phyloP scores from a whole-genome alignment of 306 rosid genomes.

The Vigna reflexopilosa region DNA sequence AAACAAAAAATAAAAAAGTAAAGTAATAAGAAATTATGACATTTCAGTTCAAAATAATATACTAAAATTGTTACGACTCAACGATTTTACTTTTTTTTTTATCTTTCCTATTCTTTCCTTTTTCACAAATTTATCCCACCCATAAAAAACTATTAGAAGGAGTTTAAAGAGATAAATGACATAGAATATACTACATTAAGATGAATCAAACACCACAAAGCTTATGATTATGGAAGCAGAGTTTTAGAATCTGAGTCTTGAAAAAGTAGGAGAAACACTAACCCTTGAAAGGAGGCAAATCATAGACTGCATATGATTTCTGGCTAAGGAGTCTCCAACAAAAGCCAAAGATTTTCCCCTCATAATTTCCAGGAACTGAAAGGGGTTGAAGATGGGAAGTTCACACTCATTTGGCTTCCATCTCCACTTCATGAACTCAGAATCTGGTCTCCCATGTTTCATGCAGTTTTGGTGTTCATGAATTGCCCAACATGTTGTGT shows the following conservation, averaged over 20 bases:
- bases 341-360: constrained; percentile 83
- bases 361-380: constrained; percentile 72
- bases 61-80: too few species aligned
- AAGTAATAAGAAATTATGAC: too few species aligned
- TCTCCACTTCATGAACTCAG: constrained; percentile 81
- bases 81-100: too few species aligned
- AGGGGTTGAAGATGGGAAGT: constrained; percentile 74
- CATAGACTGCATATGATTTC: constrained; percentile 88
- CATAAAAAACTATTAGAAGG: too few species aligned
- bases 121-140: too few species aligned
- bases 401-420: constrained; percentile 90
- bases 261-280: constrained; percentile 15
- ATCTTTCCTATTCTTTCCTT: too few species aligned
- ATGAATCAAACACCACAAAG: background rate
- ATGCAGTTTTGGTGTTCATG: constrained; percentile 87
- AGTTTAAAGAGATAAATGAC: background rate
- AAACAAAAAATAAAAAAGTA: too few species aligned
- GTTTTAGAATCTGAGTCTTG: background rate
- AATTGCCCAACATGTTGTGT: constrained; percentile 77
- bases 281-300: constrained; percentile 73
- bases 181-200: background rate
- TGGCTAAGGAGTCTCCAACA: constrained; percentile 84
- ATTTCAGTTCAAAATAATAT: too few species aligned
- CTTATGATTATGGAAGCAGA: background rate
- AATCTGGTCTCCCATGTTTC: constrained; percentile 82